Evolutionary conservation across 108 stramenopile species (phyloP), one percentile per base, ranked within the genome.

Genomic region (Fragilariopsis cylindrus): DNA sequence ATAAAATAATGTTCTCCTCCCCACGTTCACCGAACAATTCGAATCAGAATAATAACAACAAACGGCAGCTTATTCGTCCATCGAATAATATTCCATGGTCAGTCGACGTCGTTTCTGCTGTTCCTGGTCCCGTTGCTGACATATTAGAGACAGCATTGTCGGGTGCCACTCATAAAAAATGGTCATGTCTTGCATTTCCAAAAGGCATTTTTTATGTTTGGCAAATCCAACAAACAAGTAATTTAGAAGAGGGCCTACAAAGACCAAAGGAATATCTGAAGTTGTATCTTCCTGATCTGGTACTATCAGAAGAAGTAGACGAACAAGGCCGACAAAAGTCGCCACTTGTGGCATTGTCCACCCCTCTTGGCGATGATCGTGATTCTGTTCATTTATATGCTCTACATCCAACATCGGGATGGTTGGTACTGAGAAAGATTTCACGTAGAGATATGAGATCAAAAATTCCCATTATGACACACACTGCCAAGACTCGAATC

Each of bases 11-110:
- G 30, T 30, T 30, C 30, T 30, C 30, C 30, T 30, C 30, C 30
- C 30, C 30, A 30, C 30, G 30, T 30, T 30, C 30, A 30, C 30
- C 30, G 30, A 30, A 30, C 30, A 0, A 30, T 30, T 30, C 30
- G 30, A 30, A 30, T 30, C 30, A 30, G 1, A 54, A n/a, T n/a
- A 54, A 54, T n/a, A n/a, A 43, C 62, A 63, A 76, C 18, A 63
- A 67, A 5, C 70, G 80, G 4, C 74, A 76, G 67, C 70, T 82
- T 12, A 50, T 82, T 15, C 57, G 57, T 6, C 76, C 81, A 5
- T 56, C 48, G 4, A n/a, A 53, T 43, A 73, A 82, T 55, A 74
- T 74, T 55, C 76, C 81, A 21, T 82, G 81, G 81, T 62, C 52
- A 8, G 81, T 76, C 12, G 69, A 77, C 39, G 71, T 82, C 8